These are phyloP conservation scores for Dendrostoma leiphaemia DNA, from an alignment of 2,329 filamentous ascomycete species.

Conservation along the genomic window DNA sequence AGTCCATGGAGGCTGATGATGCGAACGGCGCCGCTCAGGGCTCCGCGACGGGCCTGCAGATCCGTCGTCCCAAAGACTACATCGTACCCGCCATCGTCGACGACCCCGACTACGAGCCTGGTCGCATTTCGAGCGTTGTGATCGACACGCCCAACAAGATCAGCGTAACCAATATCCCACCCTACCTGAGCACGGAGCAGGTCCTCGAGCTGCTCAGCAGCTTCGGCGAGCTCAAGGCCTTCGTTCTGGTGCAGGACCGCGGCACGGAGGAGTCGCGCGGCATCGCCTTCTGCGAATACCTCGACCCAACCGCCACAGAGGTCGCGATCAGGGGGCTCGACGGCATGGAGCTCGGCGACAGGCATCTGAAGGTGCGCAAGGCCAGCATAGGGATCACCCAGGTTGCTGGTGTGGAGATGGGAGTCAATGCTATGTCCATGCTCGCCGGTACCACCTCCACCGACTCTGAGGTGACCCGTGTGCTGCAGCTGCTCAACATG, in stretches of 20 bases:
- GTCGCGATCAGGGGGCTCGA: conserved; percentile 89
- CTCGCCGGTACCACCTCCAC: conserved; percentile 84
- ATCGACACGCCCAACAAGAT: conserved; percentile 95
- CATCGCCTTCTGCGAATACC: conserved; percentile 95
- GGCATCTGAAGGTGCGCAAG: conserved; percentile 78
- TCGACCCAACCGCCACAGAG: conserved; percentile 72
- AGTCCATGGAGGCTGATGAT: conserved; percentile 77
- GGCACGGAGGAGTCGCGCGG: conserved; percentile 85
- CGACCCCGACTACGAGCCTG: conserved; percentile 70
- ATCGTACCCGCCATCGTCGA: conserved; percentile 82
- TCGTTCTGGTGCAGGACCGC: conserved; percentile 83
- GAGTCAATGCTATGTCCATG: conserved; percentile 96
- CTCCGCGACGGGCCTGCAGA: conserved; percentile 60
- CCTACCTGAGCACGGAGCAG: conserved; percentile 86
- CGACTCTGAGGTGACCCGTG: conserved; percentile 76
- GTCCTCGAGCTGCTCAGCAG: conserved; percentile 85
- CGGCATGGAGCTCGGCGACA: conserved; percentile 88
- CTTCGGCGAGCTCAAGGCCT: conserved; percentile 91
- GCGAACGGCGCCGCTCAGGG: conserved; percentile 52
- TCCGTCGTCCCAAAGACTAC: conserved; percentile 92
- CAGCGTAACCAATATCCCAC: conserved; percentile 83
- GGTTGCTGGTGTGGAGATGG: conserved; percentile 86
- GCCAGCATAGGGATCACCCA: conserved; percentile 95
- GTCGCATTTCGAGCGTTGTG: conserved; percentile 75
- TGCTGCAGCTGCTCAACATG: conserved; percentile 96